These are phyloP conservation scores for Oryza longistaminata DNA, from an alignment of 176 grass and related monocot genomes.

Conservation along the genomic window DNA sequence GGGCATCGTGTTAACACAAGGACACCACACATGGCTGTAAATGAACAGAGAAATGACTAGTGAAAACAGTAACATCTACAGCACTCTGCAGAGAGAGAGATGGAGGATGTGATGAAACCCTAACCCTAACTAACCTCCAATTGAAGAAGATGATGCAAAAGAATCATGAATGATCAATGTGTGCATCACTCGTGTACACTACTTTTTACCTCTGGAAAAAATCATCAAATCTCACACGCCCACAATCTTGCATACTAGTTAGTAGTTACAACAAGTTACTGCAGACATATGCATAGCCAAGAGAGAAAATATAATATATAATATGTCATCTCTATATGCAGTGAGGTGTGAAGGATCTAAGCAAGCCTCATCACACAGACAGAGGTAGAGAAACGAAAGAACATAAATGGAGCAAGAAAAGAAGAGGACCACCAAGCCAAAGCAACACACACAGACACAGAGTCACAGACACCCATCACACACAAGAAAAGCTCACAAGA, in stretches of 20 bases:
- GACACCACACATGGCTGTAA: constrained; percentile 38
- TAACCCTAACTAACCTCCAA: constrained; percentile 51
- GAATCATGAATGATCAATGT: neutral
- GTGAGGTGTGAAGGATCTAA: constrained; percentile 45
- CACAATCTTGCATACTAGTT: neutral
- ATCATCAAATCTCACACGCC: neutral
- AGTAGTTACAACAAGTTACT: constrained; percentile 26
- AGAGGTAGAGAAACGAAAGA: constrained; percentile 44
- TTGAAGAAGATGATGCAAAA: constrained; percentile 30
- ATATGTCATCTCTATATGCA: neutral
- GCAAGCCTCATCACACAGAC: neutral
- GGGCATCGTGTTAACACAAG: constrained; percentile 23
- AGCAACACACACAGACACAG: constrained; percentile 11
- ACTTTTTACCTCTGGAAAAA: neutral
- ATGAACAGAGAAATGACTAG: constrained; percentile 34
- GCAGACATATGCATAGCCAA: neutral
- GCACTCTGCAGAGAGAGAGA: neutral
- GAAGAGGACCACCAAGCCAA: constrained; percentile 51
- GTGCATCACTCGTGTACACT: neutral
- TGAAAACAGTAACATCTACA: constrained; percentile 38
- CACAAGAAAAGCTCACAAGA: constrained; percentile 34
- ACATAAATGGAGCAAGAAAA: constrained; percentile 59
- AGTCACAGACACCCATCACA: constrained; percentile 29
- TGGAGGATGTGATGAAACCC: constrained; percentile 46
- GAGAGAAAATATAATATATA: neutral